These are phyloP conservation scores for Cavenderia fasciculata DNA, from an alignment of 78 protist species.

Conservation along the genomic window DNA sequence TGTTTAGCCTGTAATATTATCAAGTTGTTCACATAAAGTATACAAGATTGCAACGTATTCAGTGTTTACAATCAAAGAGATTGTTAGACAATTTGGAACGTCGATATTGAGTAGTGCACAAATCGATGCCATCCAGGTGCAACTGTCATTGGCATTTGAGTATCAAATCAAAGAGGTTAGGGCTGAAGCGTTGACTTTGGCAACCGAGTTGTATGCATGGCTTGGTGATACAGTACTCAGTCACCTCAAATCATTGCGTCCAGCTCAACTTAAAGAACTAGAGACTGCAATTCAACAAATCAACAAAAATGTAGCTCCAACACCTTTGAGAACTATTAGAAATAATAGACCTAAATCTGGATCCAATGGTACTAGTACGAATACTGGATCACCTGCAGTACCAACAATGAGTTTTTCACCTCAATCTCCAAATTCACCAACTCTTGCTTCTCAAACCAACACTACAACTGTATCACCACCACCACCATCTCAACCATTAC, in stretches of 20 bases:
- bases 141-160: conserved; percentile 15
- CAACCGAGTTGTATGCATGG: conserved; percentile 41
- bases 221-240: conserved; percentile 19
- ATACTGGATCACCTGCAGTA: background rate
- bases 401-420: no score
- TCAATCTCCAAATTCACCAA: background rate
- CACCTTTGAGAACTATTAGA: background rate
- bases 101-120: background rate
- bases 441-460: background rate
- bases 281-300: conserved; percentile 4
- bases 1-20: background rate
- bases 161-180: conserved; percentile 62
- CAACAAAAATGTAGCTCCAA: background rate
- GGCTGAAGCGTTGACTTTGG: conserved; percentile 21
- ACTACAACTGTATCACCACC: conserved; percentile 10
- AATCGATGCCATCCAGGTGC: conserved; percentile 8
- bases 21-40: conserved; percentile 3
- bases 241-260: conserved; percentile 48
- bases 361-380: background rate
- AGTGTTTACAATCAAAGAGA: conserved; percentile 42
- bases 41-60: conserved; percentile 32
- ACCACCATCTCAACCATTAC: conserved; percentile 6
- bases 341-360: background rate
- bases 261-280: conserved; percentile 52
- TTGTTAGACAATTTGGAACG: conserved; percentile 51